A percentile compares a stretch with the other conserved stretches of the same genome.
Conservation (phyloP, 768 basidiomycete genomes). For the Tricholoma flavovirens region DNA sequence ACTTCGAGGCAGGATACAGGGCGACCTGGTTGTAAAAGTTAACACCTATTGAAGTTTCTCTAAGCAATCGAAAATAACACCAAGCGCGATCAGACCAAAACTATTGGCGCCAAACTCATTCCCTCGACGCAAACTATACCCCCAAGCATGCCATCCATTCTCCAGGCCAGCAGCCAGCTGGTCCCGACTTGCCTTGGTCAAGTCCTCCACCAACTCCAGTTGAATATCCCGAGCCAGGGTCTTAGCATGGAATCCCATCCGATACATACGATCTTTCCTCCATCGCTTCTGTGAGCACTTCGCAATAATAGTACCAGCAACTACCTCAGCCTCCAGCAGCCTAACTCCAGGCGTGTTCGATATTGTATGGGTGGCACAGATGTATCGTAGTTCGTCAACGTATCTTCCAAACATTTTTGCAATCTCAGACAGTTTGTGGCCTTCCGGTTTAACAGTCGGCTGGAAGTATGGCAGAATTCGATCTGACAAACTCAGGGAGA, state of each 20-base stretch:
- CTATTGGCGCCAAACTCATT: conserved; percentile 50
- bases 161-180: conserved; percentile 37
- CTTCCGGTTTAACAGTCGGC: conserved; percentile 18
- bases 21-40: too few relatives aligned
- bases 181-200: conserved; percentile 19
- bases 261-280: conserved; percentile 51
- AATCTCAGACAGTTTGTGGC: conserved; percentile 22
- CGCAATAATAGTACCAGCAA: conserved; percentile 68
- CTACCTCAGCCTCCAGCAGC: conserved; percentile 68
- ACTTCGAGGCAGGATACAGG: too few relatives aligned
- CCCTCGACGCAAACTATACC: conserved; percentile 38
- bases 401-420: conserved; percentile 46
- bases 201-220: conserved; percentile 27
- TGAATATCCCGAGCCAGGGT: conserved; percentile 49
- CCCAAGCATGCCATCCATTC: conserved; percentile 64
- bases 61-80: conserved; percentile 53
- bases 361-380: conserved; percentile 62
- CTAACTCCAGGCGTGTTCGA: conserved; percentile 48
- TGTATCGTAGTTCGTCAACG: conserved; percentile 62
- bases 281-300: conserved; percentile 59
- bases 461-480: conserved; percentile 27
- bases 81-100: conserved; percentile 63
- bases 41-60: conserved; percentile 19
- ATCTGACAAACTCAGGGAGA: conserved; percentile 28
- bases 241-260: conserved; percentile 55